Conservation (phyloP, 495 filamentous ascomycete species). For the Durotheca rogersii region DNA sequence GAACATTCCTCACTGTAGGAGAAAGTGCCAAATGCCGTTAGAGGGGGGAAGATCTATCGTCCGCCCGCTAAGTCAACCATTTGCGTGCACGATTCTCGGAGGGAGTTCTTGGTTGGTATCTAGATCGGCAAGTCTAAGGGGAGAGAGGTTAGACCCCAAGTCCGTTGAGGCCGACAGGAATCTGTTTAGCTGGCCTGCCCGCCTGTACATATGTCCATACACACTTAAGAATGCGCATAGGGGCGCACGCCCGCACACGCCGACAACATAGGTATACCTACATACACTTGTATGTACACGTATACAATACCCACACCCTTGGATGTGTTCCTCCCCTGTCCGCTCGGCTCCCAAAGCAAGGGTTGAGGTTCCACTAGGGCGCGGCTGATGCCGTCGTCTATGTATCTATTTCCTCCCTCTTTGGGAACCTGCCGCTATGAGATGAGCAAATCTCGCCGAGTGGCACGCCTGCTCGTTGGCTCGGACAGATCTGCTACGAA, state of each 20-base stretch:
- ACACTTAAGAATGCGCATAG: too few relatives aligned
- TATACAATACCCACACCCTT: constrained; percentile 11
- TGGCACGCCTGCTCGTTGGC: constrained; percentile 23
- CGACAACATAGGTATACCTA: too few relatives aligned
- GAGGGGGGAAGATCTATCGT: constrained; percentile 3
- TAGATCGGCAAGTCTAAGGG: too few relatives aligned
- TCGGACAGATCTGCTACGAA: constrained; percentile 17
- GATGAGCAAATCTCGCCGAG: constrained; percentile 35
- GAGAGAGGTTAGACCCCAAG: too few relatives aligned
- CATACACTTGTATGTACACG: constrained; percentile 2
- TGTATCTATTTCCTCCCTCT: constrained; percentile 27
- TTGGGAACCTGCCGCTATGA: constrained; percentile 26
- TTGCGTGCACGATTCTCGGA: constrained; percentile 1
- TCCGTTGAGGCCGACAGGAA: too few relatives aligned
- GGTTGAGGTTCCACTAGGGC: constrained; percentile 27
- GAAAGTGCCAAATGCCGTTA: constrained; percentile 20
- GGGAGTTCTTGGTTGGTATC: too few relatives aligned
- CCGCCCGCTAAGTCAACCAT: constrained; percentile 1
- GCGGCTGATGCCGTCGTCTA: constrained; percentile 31
- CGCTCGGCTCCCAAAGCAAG: constrained; percentile 15
- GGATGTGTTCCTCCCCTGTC: constrained; percentile 7
- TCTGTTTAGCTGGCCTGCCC: too few relatives aligned
- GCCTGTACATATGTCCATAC: too few relatives aligned
- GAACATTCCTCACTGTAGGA: constrained; percentile 16
- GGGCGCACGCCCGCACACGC: too few relatives aligned